phyloP scores from a whole-genome alignment of 1,139 yeast species.

The Casaregolazyma lundiana region DNA sequence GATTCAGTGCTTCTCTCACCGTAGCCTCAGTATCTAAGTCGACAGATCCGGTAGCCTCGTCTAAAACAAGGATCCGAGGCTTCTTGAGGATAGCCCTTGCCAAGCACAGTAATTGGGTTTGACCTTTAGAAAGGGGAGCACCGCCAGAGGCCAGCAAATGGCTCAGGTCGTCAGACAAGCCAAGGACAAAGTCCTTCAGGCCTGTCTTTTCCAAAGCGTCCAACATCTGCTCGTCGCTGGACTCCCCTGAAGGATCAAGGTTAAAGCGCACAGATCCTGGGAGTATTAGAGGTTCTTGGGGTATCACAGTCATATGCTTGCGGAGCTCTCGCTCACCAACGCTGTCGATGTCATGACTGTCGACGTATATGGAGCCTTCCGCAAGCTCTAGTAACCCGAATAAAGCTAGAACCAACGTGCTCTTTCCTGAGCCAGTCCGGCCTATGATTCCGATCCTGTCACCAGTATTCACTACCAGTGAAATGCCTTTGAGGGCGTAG shows the following conservation, averaged over 20 bases:
- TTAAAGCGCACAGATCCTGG: conserved; percentile 59
- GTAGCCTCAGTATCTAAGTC: conserved; percentile 74
- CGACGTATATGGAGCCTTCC: conserved; percentile 49
- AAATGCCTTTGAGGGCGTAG: conserved; percentile 54
- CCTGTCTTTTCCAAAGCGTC: conserved; percentile 64
- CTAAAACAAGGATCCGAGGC: conserved; percentile 61
- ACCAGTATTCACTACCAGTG: conserved; percentile 41
- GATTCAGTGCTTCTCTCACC: conserved; percentile 66
- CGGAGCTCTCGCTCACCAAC: conserved; percentile 54
- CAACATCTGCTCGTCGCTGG: conserved; percentile 49
- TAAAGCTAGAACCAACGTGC: conserved; percentile 59
- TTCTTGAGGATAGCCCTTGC: conserved; percentile 64
- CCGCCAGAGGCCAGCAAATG: conserved; percentile 61
- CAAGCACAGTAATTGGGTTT: conserved; percentile 67
- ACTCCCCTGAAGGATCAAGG: conserved; percentile 57
- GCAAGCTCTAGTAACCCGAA: conserved; percentile 55
- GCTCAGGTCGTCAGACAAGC: conserved; percentile 40
- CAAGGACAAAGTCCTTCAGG: conserved; percentile 45
- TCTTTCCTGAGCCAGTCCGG: conserved; percentile 74
- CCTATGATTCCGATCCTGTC: conserved; percentile 71
- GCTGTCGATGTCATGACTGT: conserved; percentile 52
- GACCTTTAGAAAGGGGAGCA: conserved; percentile 69
- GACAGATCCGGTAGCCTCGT: conserved; percentile 84
- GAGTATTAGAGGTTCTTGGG: conserved; percentile 70
- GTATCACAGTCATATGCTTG: conserved; percentile 57